These are phyloP conservation scores for Pichia sp. DNA, from an alignment of 1,139 yeast genomes.

Conservation along the genomic window DNA sequence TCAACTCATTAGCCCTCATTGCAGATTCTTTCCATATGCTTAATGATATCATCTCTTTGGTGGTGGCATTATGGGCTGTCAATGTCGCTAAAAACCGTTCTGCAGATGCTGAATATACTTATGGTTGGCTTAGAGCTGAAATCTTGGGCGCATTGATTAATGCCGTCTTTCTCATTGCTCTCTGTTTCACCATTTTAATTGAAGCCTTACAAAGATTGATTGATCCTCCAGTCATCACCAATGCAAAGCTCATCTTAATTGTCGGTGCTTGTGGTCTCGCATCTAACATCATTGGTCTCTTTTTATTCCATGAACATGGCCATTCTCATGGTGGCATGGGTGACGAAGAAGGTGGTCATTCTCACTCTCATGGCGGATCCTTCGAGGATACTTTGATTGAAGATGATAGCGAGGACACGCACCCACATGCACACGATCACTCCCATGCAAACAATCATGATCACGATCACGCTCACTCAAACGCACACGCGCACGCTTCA, in stretches of 20 bases:
- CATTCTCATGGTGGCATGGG: conserved; percentile 35
- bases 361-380: conserved; percentile 13
- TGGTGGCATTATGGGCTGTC: conserved; percentile 97
- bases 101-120: conserved; percentile 84
- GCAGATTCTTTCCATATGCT: conserved; percentile 98
- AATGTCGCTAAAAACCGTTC: conserved; percentile 74
- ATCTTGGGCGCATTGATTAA: conserved; percentile 89
- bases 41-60: conserved; percentile 82
- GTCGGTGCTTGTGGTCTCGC: conserved; percentile 81
- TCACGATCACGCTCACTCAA: conserved; percentile 7
- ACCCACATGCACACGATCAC: conserved; percentile 11
- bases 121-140: conserved; percentile 97
- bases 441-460: too few species aligned
- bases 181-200: conserved; percentile 84
- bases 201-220: conserved; percentile 90
- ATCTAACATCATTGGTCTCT: conserved; percentile 77
- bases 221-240: conserved; percentile 69
- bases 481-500: conserved; percentile 8
- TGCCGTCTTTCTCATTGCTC: conserved; percentile 86
- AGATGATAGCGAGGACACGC: conserved; percentile 8
- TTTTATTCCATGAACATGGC: conserved; percentile 89
- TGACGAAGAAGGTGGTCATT: conserved; percentile 11
- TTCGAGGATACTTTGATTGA: background rate
- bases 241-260: conserved; percentile 69
- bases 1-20: conserved; percentile 84